These are phyloP conservation scores for Metarhizium robertsii DNA, from an alignment of 2,329 filamentous ascomycete species.

Conservation along the genomic window DNA sequence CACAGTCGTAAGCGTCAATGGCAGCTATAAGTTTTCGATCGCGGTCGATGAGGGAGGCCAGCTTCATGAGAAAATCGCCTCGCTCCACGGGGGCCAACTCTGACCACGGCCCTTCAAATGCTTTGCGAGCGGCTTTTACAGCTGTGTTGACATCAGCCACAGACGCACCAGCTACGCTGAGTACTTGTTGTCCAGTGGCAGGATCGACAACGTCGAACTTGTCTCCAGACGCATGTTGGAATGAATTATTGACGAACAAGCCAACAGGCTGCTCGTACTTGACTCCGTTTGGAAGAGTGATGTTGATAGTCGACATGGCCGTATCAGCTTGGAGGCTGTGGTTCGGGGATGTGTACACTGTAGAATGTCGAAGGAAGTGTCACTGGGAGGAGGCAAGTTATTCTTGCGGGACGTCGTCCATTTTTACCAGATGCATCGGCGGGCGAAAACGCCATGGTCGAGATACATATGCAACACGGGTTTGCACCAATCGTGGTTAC, in stretches of 20 bases:
- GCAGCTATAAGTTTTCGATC: constrained; percentile 41
- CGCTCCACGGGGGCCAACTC: neutral
- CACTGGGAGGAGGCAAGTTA: no score
- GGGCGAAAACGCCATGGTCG: no score
- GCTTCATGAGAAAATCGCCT: constrained; percentile 30
- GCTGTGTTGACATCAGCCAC: constrained; percentile 2
- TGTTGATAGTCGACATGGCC: constrained; percentile 8
- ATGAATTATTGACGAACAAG: constrained; percentile 19
- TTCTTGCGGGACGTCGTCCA: no score
- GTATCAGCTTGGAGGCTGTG: neutral
- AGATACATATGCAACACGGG: no score
- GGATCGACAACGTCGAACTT: constrained; percentile 15
- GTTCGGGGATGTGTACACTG: no score
- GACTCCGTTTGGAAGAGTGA: constrained; percentile 17
- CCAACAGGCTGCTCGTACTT: constrained; percentile 28
- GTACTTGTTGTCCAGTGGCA: constrained; percentile 13
- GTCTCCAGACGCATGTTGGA: constrained; percentile 13
- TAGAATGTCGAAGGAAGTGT: no score
- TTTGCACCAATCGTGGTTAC: no score
- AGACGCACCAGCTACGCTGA: constrained; percentile 13
- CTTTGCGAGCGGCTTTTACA: constrained; percentile 13
- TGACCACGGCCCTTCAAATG: constrained; percentile 10
- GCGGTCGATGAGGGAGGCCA: constrained; percentile 61
- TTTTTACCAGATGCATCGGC: no score
- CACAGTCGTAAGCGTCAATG: constrained; percentile 75